A percentile compares a stretch with the other conserved stretches of the same genome.
phyloP scores from a whole-genome alignment of 78 protist genomes.

The Dictyostelium purpureum region DNA sequence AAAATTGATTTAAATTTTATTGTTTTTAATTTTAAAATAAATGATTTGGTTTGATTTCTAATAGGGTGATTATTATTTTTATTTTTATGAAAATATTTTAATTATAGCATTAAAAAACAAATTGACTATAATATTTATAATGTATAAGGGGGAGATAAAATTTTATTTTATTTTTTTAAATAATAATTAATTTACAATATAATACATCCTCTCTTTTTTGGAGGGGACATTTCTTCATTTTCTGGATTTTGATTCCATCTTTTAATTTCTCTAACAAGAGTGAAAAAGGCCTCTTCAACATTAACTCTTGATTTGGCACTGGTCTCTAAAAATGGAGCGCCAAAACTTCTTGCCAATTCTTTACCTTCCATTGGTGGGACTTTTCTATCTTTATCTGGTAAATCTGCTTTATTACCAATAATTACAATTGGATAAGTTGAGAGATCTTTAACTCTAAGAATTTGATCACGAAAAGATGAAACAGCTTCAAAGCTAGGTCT shows the following conservation, averaged over 20 bases:
- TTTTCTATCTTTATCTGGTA: slow-evolving; percentile 79
- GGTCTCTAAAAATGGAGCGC: slow-evolving; percentile 90
- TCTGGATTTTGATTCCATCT: slow-evolving; percentile 77
- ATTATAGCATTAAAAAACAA: too few relatives aligned
- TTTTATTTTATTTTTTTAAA: not conserved
- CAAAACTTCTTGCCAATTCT: slow-evolving; percentile 78
- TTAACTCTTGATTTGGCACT: slow-evolving; percentile 87
- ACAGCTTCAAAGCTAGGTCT: slow-evolving; percentile 71
- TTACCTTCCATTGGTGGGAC: slow-evolving; percentile 87
- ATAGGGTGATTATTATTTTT: too few relatives aligned
- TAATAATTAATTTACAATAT: slow-evolving; percentile 34
- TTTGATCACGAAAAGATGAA: slow-evolving; percentile 69
- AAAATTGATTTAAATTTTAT: not conserved
- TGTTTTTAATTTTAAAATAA: too few relatives aligned
- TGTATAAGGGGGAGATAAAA: not conserved
- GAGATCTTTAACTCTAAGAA: slow-evolving; percentile 63
- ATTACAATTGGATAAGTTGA: slow-evolving; percentile 80
- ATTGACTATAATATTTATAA: too few relatives aligned
- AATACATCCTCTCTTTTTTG: slow-evolving; percentile 48
- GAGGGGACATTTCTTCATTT: slow-evolving; percentile 51
- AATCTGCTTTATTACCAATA: slow-evolving; percentile 94
- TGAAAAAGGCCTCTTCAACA: slow-evolving; percentile 92
- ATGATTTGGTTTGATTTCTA: too few relatives aligned
- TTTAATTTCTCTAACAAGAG: slow-evolving; percentile 83
- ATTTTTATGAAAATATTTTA: not conserved